These are phyloP conservation scores for Lentinula guzmanii DNA, from an alignment of 768 basidiomycete species.

Conservation along the genomic window DNA sequence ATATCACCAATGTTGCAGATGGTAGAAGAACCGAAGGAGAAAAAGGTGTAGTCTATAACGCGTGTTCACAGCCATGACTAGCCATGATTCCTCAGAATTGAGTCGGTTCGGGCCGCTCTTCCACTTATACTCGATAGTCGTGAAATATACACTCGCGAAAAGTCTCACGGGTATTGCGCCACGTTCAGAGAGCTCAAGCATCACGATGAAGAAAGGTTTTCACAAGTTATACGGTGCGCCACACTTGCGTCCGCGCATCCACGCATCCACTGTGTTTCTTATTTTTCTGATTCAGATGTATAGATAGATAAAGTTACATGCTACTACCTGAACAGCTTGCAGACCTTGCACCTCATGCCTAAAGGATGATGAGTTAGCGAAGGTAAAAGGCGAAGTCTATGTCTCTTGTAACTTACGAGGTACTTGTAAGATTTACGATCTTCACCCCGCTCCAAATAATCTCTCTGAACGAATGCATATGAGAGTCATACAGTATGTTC, in stretches of 20 bases:
- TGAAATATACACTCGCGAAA: no score
- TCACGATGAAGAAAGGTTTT: no score
- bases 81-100: background rate
- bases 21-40: background rate
- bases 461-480: constrained; percentile 48
- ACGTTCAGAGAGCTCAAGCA: no score
- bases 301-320: background rate
- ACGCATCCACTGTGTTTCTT: no score
- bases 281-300: no score
- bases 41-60: background rate
- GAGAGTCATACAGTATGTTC: background rate
- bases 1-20: background rate
- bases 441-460: constrained; percentile 88
- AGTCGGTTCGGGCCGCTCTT: background rate
- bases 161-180: no score
- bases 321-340: background rate
- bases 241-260: no score
- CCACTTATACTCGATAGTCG: no score
- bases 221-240: no score
- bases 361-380: background rate
- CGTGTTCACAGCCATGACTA: background rate
- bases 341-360: background rate
- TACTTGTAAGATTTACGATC: constrained; percentile 89
- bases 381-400: background rate
- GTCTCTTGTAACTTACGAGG: constrained; percentile 30